Conservation (phyloP, 768 basidiomycete genomes). For the Fomitopsis pulvina region DNA sequence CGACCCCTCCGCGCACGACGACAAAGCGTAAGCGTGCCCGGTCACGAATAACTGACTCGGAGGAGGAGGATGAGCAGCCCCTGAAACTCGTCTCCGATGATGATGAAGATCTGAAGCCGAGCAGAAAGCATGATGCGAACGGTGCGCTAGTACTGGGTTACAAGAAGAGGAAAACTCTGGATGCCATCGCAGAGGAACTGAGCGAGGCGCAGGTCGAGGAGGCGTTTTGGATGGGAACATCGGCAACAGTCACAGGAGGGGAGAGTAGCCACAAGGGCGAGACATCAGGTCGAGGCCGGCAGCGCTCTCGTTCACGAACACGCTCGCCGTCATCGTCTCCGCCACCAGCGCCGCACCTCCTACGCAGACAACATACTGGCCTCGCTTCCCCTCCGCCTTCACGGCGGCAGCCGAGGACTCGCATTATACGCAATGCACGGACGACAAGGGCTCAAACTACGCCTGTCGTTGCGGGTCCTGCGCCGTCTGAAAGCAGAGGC, state of each 20-base stretch:
- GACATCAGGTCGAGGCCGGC: constrained; percentile 4
- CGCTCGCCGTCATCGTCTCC: constrained; percentile 26
- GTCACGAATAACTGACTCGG: constrained; percentile 40
- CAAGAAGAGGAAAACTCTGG: constrained; percentile 22
- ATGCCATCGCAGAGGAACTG: constrained; percentile 22
- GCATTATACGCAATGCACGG: constrained; percentile 8
- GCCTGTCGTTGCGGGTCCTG: constrained; percentile 35
- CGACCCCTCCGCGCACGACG: constrained; percentile 14
- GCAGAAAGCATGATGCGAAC: constrained; percentile 1
- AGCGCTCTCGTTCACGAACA: constrained; percentile 12
- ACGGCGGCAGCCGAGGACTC: constrained; percentile 23
- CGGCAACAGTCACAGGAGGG: background rate
- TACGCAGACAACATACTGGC: constrained; percentile 20
- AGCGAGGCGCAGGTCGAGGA: constrained; percentile 20
- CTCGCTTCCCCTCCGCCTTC: constrained; percentile 67
- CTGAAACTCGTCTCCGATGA: constrained; percentile 20
- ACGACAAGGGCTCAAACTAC: constrained; percentile 11
- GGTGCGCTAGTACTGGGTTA: constrained; percentile 18
- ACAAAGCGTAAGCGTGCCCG: constrained; percentile 19
- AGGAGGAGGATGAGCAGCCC: constrained; percentile 24
- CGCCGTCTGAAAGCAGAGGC: constrained; percentile 13
- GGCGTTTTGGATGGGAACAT: constrained; percentile 22
- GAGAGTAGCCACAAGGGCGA: background rate
- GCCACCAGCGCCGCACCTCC: constrained; percentile 17
- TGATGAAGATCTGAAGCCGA: constrained; percentile 19